These are phyloP conservation scores for Podospora pseudoanserina DNA, from an alignment of 495 filamentous ascomycete species.

Conservation along the genomic window DNA sequence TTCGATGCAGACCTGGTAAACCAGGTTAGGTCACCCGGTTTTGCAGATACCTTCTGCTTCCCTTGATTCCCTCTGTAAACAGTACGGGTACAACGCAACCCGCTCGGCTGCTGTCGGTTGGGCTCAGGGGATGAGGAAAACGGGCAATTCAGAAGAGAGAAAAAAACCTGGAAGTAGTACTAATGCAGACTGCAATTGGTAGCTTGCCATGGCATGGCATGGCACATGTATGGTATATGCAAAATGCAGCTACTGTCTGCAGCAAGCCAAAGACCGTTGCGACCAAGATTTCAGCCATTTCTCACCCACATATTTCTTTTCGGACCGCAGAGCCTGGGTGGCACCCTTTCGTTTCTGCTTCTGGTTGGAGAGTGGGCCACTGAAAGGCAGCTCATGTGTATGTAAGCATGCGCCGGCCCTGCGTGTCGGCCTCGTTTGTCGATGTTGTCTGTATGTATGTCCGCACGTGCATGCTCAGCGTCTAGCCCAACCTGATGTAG, in stretches of 20 bases:
- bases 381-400: neutral
- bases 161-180: neutral
- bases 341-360: constrained; percentile 16
- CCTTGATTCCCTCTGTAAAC: neutral
- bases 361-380: neutral
- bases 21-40: neutral
- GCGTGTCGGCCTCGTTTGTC: neutral
- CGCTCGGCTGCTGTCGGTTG: neutral
- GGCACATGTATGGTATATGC: neutral
- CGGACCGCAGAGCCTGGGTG: constrained; percentile 32
- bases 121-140: neutral
- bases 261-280: constrained; percentile 5
- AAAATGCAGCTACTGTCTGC: neutral
- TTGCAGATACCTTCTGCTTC: neutral
- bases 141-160: neutral
- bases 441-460: neutral
- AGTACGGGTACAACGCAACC: neutral
- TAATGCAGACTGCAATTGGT: neutral
- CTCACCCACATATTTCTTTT: constrained; percentile 13
- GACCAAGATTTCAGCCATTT: constrained; percentile 12
- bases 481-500: neutral
- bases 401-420: constrained; percentile 1
- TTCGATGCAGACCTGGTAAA: neutral
- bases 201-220: neutral
- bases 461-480: neutral